phyloP scores from a whole-genome alignment of 345 rosid genomes.

The Ceriops decandra region DNA sequence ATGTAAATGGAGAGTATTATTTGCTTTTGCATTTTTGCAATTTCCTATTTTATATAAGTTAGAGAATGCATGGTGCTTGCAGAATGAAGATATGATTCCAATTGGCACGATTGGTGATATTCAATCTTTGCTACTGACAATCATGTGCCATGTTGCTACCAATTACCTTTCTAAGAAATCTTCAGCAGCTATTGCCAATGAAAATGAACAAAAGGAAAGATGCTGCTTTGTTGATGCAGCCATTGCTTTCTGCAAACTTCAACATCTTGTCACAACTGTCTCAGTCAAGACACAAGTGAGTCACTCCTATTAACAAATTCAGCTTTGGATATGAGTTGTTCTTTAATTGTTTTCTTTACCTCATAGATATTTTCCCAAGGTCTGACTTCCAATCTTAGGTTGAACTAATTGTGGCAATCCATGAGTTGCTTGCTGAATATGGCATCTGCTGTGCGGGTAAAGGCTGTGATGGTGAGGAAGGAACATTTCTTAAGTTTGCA shows the following conservation, averaged over 20 bases:
- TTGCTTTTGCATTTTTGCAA: neutral
- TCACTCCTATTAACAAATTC: conserved; percentile 6
- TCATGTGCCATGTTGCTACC: conserved; percentile 71
- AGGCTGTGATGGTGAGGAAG: conserved; percentile 78
- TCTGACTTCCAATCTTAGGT: conserved; percentile 43
- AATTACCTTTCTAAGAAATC: conserved; percentile 56
- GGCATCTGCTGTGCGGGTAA: conserved; percentile 90
- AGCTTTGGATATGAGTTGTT: conserved; percentile 7
- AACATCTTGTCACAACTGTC: conserved; percentile 60
- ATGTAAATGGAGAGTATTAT: conserved; percentile 2
- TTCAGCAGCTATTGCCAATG: conserved; percentile 44
- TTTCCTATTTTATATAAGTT: conserved; percentile 10
- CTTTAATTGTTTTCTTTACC: conserved; percentile 7
- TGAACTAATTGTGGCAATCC: conserved; percentile 78
- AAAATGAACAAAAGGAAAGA: conserved; percentile 59
- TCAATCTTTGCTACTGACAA: conserved; percentile 71
- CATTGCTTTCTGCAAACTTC: conserved; percentile 90
- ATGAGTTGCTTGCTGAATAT: conserved; percentile 87
- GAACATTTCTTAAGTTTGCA: conserved; percentile 86
- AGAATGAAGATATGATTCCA: conserved; percentile 44
- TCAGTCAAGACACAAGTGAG: conserved; percentile 74
- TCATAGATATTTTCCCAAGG: conserved; percentile 2
- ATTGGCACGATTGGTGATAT: conserved; percentile 47
- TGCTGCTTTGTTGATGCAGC: conserved; percentile 73
- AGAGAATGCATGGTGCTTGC: conserved; percentile 35